Evolutionary conservation across 805 yeast species (phyloP).

Genomic region (Saccharomycopsis vini): DNA sequence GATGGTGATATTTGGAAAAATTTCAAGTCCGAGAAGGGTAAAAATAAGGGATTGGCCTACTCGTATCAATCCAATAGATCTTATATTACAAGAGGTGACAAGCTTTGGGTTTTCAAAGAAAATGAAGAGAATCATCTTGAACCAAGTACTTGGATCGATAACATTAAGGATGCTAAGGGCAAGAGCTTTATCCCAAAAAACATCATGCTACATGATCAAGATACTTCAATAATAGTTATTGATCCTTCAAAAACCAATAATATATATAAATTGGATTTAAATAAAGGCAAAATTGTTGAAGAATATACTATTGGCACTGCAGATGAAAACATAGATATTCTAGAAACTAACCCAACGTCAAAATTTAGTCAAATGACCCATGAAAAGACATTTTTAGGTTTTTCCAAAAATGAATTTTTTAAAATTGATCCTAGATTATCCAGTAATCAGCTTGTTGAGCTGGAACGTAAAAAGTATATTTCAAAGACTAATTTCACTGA

Average conservation of each 20-base stretch:
- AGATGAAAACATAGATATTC: conserved; percentile 38
- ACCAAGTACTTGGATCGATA: conserved; percentile 59
- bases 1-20: no score
- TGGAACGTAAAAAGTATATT: conserved; percentile 44
- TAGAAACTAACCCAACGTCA: conserved; percentile 56
- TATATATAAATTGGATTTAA: conserved; percentile 69
- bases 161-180: conserved; percentile 45
- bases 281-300: conserved; percentile 74
- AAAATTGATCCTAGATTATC: conserved; percentile 70
- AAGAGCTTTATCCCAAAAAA: conserved; percentile 42
- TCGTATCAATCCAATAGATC: conserved; percentile 66
- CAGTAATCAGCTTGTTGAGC: conserved; percentile 50
- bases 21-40: conserved; percentile 27
- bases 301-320: conserved; percentile 56
- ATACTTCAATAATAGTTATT: conserved; percentile 58
- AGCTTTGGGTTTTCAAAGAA: conserved; percentile 68
- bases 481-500: conserved; percentile 49
- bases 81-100: conserved; percentile 70
- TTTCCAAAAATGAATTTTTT: conserved; percentile 57
- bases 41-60: conserved; percentile 60
- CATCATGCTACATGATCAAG: conserved; percentile 72
- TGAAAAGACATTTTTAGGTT: conserved; percentile 69
- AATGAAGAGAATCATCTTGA: conserved; percentile 41
- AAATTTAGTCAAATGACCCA: conserved; percentile 67
- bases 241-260: conserved; percentile 36